Percentiles rank a stretch among this genome's conserved stretches.
phyloP scores from a whole-genome alignment of 192 early-diverging fungal species.

The Mortierella alpina region DNA sequence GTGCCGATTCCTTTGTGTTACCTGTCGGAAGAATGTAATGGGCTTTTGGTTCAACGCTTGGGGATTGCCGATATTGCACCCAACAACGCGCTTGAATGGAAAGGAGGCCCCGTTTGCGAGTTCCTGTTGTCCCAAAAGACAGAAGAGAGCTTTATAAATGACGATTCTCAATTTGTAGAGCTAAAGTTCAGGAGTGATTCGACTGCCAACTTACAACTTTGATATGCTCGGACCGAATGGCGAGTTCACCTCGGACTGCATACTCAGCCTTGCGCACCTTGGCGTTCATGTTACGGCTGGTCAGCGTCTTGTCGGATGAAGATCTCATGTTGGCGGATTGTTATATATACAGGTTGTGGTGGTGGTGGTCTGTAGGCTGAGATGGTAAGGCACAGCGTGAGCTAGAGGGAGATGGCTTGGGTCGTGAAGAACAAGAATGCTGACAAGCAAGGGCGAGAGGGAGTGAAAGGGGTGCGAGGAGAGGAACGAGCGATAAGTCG shows the following conservation, averaged over 20 bases:
- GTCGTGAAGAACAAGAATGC: no score
- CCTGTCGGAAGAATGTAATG: slow-evolving; percentile 97
- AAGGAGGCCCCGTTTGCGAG: slow-evolving; percentile 44
- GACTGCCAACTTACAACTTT: slow-evolving; percentile 37
- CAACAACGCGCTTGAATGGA: slow-evolving; percentile 49
- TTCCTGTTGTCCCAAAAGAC: slow-evolving; percentile 34
- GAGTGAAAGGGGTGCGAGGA: no score
- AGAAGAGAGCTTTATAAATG: neutral
- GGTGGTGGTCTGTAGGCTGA: no score
- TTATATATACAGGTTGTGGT: no score
- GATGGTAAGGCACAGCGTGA: no score
- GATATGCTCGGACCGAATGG: slow-evolving; percentile 91
- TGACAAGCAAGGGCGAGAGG: no score
- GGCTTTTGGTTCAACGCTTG: slow-evolving; percentile 71
- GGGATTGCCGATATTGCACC: slow-evolving; percentile 61
- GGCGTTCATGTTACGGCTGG: slow-evolving; percentile 76
- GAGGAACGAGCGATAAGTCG: no score
- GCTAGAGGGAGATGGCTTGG: no score
- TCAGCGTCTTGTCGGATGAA: slow-evolving; percentile 67
- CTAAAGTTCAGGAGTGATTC: neutral
- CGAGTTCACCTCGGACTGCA: slow-evolving; percentile 94
- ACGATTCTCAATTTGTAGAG: neutral
- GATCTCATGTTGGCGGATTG: no score
- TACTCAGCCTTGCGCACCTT: slow-evolving; percentile 85
- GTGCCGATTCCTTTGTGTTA: slow-evolving; percentile 45